Percentiles rank a stretch among this genome's conserved stretches.
These are phyloP conservation scores for Emmonsia crescens DNA, from an alignment of 2,329 filamentous ascomycete genomes.

Conservation along the genomic window DNA sequence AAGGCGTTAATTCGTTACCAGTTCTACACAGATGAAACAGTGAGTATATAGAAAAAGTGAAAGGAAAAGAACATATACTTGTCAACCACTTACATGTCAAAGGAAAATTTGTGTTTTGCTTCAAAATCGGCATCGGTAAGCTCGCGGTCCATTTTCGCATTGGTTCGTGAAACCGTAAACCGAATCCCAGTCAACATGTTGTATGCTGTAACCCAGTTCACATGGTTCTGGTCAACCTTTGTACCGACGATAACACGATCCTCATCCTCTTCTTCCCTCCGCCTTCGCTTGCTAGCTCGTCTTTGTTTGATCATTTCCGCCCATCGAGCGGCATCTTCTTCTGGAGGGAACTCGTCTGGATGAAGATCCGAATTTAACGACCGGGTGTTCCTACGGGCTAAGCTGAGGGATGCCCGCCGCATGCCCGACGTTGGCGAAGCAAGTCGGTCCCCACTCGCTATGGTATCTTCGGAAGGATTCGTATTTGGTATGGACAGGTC, in stretches of 20 bases:
- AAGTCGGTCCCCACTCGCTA: slow-evolving; percentile 66
- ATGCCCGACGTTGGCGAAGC: slow-evolving; percentile 56
- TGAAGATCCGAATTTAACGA: slow-evolving; percentile 77
- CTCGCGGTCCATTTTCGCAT: slow-evolving; percentile 88
- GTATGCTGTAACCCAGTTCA: slow-evolving; percentile 96
- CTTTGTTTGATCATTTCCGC: slow-evolving; percentile 89
- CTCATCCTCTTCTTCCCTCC: slow-evolving; percentile 84
- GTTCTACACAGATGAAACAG: slow-evolving; percentile 48
- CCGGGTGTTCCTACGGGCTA: slow-evolving; percentile 69
- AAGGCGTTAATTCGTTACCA: slow-evolving; percentile 92
- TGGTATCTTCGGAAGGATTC: slow-evolving; percentile 44
- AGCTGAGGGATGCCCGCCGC: slow-evolving; percentile 70
- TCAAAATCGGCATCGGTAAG: slow-evolving; percentile 87
- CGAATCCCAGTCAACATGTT: slow-evolving; percentile 99
- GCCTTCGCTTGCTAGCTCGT: slow-evolving; percentile 72
- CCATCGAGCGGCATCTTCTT: slow-evolving; percentile 87
- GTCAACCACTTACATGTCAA: slow-evolving; percentile 67
- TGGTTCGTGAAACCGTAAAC: slow-evolving; percentile 89
- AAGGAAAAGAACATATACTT: neutral
- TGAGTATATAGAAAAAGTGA: slow-evolving; percentile 4
- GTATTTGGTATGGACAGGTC: slow-evolving; percentile 45
- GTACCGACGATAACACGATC: slow-evolving; percentile 83
- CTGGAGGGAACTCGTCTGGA: slow-evolving; percentile 70
- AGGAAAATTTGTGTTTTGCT: slow-evolving; percentile 93
- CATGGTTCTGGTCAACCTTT: slow-evolving; percentile 94